A percentile compares a stretch with the other conserved stretches of the same genome.
Conservation (phyloP, 345 rosid species). For the Ailanthus altissimus region DNA sequence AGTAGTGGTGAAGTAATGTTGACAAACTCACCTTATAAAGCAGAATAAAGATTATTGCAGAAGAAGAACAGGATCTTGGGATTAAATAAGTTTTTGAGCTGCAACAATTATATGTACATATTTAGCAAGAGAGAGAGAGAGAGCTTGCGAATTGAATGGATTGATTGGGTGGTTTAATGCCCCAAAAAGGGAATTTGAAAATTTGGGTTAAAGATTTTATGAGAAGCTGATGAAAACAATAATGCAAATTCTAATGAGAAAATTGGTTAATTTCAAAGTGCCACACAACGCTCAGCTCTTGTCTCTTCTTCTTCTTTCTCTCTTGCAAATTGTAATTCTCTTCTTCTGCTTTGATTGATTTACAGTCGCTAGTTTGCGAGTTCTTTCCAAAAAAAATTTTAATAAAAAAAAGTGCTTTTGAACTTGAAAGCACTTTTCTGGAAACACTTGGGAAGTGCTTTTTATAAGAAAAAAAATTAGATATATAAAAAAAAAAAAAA, state of each 20-base stretch:
- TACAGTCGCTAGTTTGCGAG: background rate
- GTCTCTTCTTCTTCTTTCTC: background rate
- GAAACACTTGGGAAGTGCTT: background rate
- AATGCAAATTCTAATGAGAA: background rate
- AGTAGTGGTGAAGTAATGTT: background rate
- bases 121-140: background rate
- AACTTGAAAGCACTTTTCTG: background rate
- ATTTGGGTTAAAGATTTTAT: background rate
- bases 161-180: background rate
- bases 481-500: too few species aligned
- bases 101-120: background rate
- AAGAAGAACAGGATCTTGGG: conserved; percentile 13
- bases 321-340: background rate
- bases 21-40: background rate
- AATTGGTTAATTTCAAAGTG: conserved; percentile 5
- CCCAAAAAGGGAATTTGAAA: background rate
- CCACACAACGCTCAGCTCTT: conserved; percentile 7
- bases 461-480: too few species aligned
- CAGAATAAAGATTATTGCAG: background rate
- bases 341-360: background rate
- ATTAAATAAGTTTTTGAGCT: background rate
- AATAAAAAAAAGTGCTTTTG: background rate
- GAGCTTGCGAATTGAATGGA: background rate
- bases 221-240: background rate
- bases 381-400: background rate